These are phyloP conservation scores for Pythium guiyangense DNA, from an alignment of 352 stramenopile genomes.

Conservation along the genomic window DNA sequence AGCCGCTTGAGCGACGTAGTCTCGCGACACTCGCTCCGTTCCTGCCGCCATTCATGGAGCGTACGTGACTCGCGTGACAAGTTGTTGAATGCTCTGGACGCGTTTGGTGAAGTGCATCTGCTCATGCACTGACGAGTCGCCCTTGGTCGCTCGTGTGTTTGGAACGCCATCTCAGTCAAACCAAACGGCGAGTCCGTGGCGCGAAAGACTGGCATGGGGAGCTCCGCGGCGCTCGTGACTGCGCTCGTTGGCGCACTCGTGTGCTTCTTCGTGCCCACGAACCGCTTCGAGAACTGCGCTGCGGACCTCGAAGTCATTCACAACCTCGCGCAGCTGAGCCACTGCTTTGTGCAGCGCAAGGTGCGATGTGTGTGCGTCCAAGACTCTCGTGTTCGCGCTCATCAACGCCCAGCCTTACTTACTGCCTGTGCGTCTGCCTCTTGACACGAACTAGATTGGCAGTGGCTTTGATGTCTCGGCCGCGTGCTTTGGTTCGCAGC, in stretches of 20 bases:
- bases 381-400: no score
- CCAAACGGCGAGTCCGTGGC: conserved; percentile 44
- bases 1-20: conserved; percentile 53
- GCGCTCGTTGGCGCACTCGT: conserved; percentile 91
- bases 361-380: conserved; percentile 18
- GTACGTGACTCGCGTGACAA: neutral
- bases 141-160: no score
- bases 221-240: conserved; percentile 93
- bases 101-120: neutral
- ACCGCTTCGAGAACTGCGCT: conserved; percentile 15
- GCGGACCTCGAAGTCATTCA: conserved; percentile 73
- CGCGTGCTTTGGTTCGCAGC: conserved; percentile 92
- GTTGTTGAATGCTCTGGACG: neutral
- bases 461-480: conserved; percentile 96
- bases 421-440: neutral
- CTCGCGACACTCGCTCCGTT: conserved; percentile 81
- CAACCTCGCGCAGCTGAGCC: conserved; percentile 93
- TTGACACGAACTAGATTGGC: conserved; percentile 64
- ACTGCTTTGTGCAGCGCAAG: conserved; percentile 96
- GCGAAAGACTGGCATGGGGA: conserved; percentile 95
- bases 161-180: conserved; percentile 17
- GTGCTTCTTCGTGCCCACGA: conserved; percentile 68
- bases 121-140: neutral
- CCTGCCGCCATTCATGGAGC: conserved; percentile 60
- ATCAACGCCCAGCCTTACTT: neutral